phyloP scores from a whole-genome alignment of 2,329 filamentous ascomycete genomes.

The Sporothrix euskadiensis region DNA sequence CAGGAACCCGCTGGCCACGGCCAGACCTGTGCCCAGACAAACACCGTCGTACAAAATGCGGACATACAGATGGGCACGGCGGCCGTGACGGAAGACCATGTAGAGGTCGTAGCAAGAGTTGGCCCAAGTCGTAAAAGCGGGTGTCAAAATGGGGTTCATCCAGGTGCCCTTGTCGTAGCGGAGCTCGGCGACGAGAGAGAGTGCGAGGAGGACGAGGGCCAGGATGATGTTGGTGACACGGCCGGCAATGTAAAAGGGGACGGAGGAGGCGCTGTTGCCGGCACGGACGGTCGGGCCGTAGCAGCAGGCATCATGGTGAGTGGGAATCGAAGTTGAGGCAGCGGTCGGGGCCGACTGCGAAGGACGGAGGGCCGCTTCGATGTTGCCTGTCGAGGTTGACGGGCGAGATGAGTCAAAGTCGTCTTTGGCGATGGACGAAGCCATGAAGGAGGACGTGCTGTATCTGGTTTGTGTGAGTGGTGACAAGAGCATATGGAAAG shows the following conservation, averaged over 20 bases:
- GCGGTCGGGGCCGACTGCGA: neutral
- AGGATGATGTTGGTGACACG: conserved; percentile 4
- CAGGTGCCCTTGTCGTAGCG: neutral
- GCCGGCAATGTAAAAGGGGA: conserved; percentile 3
- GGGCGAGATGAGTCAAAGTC: neutral
- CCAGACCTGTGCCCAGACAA: neutral
- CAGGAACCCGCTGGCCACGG: conserved; percentile 24
- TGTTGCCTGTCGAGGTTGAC: neutral
- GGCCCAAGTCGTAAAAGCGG: neutral
- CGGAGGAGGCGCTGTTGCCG: neutral
- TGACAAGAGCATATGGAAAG: neutral
- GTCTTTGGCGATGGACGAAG: neutral
- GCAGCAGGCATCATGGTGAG: neutral
- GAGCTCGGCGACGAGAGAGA: conserved; percentile 1
- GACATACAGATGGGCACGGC: conserved; percentile 1
- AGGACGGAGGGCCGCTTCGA: neutral
- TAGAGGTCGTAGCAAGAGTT: neutral
- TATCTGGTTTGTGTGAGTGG: neutral
- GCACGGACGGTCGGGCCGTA: neutral
- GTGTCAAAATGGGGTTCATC: conserved; percentile 21
- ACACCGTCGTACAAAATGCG: conserved; percentile 25
- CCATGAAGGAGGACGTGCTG: neutral
- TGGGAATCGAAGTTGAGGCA: neutral
- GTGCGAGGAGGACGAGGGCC: neutral
- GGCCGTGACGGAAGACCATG: neutral